Evolutionary conservation across 371 early-diverging fungal species (phyloP), one percentile per base, ranked within the genome.

Genomic region (Mucor saturninus): DNA sequence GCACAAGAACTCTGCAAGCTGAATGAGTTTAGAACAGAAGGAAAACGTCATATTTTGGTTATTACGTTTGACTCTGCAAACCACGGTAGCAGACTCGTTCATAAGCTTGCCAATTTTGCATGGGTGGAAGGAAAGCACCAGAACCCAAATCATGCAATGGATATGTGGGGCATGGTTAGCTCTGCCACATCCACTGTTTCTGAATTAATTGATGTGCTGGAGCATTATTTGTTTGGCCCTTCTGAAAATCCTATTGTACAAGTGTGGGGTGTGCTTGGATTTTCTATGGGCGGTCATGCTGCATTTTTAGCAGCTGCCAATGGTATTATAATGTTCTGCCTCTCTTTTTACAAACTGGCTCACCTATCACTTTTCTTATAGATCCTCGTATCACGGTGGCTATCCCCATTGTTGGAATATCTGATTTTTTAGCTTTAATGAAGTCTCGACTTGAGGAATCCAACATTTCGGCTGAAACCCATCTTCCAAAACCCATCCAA

Each of bases 211-310:
- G 84, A 84, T 67, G 72, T 79, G 0, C 30, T 87, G 10, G 84
- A 83, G 32, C 61, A 68, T 51, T 81, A 81, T 57, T 55, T 81
- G 1, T 81, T 81, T 61, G 73, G 69, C 3, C 70, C 68, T 35
- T 53, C 52, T n/a, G 7, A 37, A 5, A 10, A 54, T 4, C 43
- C 62, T 2, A 31, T 50, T 29, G 81, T 87, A 10, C 57, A 74
- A 56, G 54, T 54, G 5, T 87, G 84, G 84, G 84, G 83, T 11
- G 75, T 81, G 1, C 31, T 69, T 29, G 87, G 87, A 0, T 76
- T 85, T 28, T 79, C 80, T 2, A 68, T 87, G 69, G 87, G 87
- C 49, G 87, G 86, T 0, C 87, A 87, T 67, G 68, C 83, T 14
- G 61, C 86, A 4, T 72, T 83, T 42, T 45, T 87, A 50, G 76